Evolutionary conservation across 106 monocot genomes (phyloP).

Genomic region (Allium cepa): DNA sequence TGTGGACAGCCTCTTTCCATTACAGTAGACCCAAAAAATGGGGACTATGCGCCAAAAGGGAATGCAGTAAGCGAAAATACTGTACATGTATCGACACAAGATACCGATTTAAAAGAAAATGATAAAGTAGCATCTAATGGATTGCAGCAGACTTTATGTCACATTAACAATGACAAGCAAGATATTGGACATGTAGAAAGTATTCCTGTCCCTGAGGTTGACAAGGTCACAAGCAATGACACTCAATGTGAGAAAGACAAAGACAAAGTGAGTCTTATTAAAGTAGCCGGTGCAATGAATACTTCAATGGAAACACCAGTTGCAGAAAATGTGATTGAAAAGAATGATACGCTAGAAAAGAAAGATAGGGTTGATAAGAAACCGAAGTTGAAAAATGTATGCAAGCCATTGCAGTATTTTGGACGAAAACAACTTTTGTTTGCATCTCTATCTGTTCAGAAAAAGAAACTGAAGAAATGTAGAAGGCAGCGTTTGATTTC

Average conservation of each 20-base stretch:
- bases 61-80: constrained; percentile 15
- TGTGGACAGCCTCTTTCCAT: not conserved
- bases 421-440: constrained; percentile 50
- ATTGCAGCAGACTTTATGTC: not conserved
- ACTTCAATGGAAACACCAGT: too few species aligned
- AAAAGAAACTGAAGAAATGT: constrained; percentile 29
- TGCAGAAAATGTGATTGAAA: too few species aligned
- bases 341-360: too few species aligned
- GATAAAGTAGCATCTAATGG: constrained; percentile 1
- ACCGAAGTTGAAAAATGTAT: too few species aligned
- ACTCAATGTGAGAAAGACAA: too few species aligned
- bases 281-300: too few species aligned
- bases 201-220: too few species aligned
- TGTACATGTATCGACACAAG: constrained; percentile 2
- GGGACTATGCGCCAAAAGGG: not conserved
- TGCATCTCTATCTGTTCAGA: constrained; percentile 23
- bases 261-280: too few species aligned
- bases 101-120: constrained; percentile 16
- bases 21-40: not conserved
- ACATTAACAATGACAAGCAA: too few species aligned
- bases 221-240: too few species aligned
- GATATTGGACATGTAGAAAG: too few species aligned
- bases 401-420: constrained; percentile 18
- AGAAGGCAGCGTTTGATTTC: constrained; percentile 19
- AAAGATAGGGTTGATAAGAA: too few species aligned